phyloP scores from a whole-genome alignment of 2,329 filamentous ascomycete species.

The Epichloe scottii region DNA sequence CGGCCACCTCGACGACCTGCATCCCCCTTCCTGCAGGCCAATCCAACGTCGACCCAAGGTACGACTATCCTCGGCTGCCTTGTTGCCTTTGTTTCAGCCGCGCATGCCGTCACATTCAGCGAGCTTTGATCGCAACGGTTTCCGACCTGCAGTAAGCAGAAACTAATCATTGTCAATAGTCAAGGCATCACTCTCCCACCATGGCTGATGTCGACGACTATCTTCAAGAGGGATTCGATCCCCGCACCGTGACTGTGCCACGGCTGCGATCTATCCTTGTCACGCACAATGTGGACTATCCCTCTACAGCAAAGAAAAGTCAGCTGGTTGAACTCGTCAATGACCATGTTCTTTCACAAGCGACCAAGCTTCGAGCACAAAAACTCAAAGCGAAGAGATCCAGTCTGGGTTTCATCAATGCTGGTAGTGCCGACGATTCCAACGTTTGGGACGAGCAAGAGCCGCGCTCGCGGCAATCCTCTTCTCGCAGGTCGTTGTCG shows the following conservation, averaged over 20 bases:
- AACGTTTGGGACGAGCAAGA: slow-evolving; percentile 50
- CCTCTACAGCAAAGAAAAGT: slow-evolving; percentile 80
- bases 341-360: slow-evolving; percentile 64
- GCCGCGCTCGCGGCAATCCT: slow-evolving; percentile 34
- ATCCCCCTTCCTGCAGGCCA: not conserved
- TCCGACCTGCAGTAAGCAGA: not conserved
- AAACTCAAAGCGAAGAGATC: slow-evolving; percentile 73
- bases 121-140: not conserved
- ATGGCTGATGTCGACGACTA: slow-evolving; percentile 70
- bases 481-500: slow-evolving; percentile 39
- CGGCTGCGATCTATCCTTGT: slow-evolving; percentile 84
- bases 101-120: not conserved
- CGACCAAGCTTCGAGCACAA: slow-evolving; percentile 61
- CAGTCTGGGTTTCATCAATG: slow-evolving; percentile 69
- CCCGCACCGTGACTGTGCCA: slow-evolving; percentile 71
- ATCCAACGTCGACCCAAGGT: not conserved
- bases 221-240: slow-evolving; percentile 76
- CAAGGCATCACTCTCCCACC: slow-evolving; percentile 1
- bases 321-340: slow-evolving; percentile 79
- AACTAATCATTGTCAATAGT: slow-evolving; percentile 3
- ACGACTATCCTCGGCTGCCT: slow-evolving; percentile 1
- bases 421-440: slow-evolving; percentile 52
- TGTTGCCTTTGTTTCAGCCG: slow-evolving; percentile 4
- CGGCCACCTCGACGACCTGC: slow-evolving; percentile 4
- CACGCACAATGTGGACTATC: slow-evolving; percentile 74